Evolutionary conservation across 2,329 filamentous ascomycete species (phyloP).

Genomic region (Fusarium agapanthi): DNA sequence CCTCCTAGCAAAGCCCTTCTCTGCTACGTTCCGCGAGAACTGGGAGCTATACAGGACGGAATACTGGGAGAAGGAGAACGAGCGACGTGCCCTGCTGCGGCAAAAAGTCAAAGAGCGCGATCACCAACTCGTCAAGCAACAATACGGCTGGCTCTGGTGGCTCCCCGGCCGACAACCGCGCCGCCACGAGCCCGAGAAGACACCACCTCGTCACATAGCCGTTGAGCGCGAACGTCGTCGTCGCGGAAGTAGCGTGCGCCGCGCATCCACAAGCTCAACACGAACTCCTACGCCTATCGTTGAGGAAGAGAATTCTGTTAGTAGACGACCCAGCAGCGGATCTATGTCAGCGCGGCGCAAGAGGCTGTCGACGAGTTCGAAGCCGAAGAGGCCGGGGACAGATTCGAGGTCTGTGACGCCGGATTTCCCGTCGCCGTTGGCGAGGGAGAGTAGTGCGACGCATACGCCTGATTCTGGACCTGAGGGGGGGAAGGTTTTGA

Average conservation of each 20-base stretch:
- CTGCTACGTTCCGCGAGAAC: conserved; percentile 91
- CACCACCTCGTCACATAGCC: conserved; percentile 52
- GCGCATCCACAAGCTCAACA: conserved; percentile 61
- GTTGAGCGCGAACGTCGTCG: conserved; percentile 58
- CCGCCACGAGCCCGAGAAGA: conserved; percentile 51
- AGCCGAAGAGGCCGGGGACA: conserved; percentile 53
- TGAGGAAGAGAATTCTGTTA: conserved; percentile 55
- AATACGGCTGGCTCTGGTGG: conserved; percentile 86
- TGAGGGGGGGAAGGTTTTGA: conserved; percentile 37
- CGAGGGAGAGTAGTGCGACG: conserved; percentile 55
- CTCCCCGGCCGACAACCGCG: conserved; percentile 68
- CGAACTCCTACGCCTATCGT: conserved; percentile 59
- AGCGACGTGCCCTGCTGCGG: conserved; percentile 79
- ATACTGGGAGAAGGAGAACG: conserved; percentile 98
- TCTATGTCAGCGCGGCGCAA: conserved; percentile 62
- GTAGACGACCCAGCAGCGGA: conserved; percentile 57
- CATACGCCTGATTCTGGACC: conserved; percentile 33
- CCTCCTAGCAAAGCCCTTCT: conserved; percentile 92
- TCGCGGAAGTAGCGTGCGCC: conserved; percentile 61
- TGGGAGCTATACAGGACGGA: conserved; percentile 95
- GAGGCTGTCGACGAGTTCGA: conserved; percentile 56
- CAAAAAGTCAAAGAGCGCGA: conserved; percentile 74
- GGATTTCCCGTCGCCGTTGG: conserved; percentile 63
- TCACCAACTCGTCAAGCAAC: conserved; percentile 71
- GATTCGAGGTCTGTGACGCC: conserved; percentile 65